Conservation (phyloP, 768 basidiomycete species). For the Leccinum olivaceopallidum region DNA sequence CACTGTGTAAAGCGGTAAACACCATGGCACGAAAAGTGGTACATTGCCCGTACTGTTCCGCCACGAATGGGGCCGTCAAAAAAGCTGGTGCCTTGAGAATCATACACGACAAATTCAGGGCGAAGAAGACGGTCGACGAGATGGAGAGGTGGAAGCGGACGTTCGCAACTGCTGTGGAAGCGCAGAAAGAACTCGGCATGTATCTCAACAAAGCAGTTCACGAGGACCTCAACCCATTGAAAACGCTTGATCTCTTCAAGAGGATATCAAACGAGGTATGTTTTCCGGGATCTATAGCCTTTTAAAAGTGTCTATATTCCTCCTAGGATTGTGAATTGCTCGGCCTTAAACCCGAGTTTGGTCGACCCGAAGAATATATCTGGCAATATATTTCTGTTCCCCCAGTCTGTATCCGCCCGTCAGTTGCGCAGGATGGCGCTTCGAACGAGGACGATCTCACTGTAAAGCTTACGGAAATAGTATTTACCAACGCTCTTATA, state of each 20-base stretch:
- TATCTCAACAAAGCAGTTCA: constrained; percentile 86
- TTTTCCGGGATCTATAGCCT: background rate
- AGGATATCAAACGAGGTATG: constrained; percentile 88
- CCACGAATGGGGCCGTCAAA: constrained; percentile 94
- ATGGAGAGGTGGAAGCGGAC: constrained; percentile 85
- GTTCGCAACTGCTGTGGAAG: constrained; percentile 79
- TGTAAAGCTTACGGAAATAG: constrained; percentile 95
- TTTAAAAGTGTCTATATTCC: constrained; percentile 5
- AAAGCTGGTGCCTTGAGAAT: constrained; percentile 95
- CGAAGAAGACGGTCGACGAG: constrained; percentile 88
- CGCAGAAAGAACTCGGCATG: constrained; percentile 81
- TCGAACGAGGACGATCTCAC: constrained; percentile 99
- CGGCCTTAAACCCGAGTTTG: constrained; percentile 83
- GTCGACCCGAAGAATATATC: constrained; percentile 94
- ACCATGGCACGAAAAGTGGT: constrained; percentile 84
- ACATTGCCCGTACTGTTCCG: constrained; percentile 90
- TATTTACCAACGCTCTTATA: constrained; percentile 90
- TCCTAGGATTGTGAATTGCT: constrained; percentile 90
- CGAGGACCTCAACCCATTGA: constrained; percentile 93
- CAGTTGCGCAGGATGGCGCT: constrained; percentile 95
- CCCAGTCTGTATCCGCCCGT: constrained; percentile 95
- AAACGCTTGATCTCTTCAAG: constrained; percentile 89
- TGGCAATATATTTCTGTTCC: constrained; percentile 99
- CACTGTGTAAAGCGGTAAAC: constrained; percentile 83
- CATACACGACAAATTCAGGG: constrained; percentile 95